Evolutionary conservation across 2,329 filamentous ascomycete species (phyloP).

Genomic region (Penicillium verrucosum): DNA sequence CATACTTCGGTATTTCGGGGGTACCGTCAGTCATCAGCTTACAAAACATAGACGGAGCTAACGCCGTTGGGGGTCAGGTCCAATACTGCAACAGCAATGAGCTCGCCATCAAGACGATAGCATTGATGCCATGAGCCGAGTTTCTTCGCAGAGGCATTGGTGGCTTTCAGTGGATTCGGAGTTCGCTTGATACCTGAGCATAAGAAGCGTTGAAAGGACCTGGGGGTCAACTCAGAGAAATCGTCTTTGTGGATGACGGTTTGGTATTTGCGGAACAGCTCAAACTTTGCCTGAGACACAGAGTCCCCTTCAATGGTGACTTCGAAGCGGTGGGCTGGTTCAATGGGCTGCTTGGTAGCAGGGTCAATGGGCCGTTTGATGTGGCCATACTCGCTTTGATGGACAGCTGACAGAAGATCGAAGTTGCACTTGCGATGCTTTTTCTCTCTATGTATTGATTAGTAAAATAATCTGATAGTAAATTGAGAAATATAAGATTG

Average conservation of each 20-base stretch:
- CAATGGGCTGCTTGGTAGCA: constrained; percentile 42
- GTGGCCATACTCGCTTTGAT: constrained; percentile 45
- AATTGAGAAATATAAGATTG: background rate
- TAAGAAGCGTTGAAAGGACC: constrained; percentile 48
- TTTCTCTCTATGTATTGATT: constrained; percentile 39
- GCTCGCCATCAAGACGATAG: constrained; percentile 49
- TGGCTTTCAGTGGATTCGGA: constrained; percentile 26
- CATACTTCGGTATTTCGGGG: background rate
- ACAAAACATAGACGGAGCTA: constrained; percentile 52
- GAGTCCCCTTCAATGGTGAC: constrained; percentile 48
- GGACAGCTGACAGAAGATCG: constrained; percentile 42
- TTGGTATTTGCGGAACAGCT: constrained; percentile 49
- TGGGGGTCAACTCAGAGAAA: constrained; percentile 42
- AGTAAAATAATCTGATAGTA: constrained; percentile 2
- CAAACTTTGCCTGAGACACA: constrained; percentile 48
- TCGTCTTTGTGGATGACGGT: constrained; percentile 46
- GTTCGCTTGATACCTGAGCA: constrained; percentile 46
- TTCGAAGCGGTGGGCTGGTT: constrained; percentile 50
- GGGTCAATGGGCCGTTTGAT: constrained; percentile 45
- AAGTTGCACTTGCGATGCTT: constrained; percentile 43
- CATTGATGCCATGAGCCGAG: constrained; percentile 52
- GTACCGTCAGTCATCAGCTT: constrained; percentile 15
- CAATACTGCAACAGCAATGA: constrained; percentile 49
- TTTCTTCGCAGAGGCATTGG: constrained; percentile 40
- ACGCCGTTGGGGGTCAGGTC: constrained; percentile 48